Evolutionary conservation across 2,329 filamentous ascomycete genomes (phyloP), one percentile per base, ranked within the genome.

Genomic region (Fusarium denticulatum): DNA sequence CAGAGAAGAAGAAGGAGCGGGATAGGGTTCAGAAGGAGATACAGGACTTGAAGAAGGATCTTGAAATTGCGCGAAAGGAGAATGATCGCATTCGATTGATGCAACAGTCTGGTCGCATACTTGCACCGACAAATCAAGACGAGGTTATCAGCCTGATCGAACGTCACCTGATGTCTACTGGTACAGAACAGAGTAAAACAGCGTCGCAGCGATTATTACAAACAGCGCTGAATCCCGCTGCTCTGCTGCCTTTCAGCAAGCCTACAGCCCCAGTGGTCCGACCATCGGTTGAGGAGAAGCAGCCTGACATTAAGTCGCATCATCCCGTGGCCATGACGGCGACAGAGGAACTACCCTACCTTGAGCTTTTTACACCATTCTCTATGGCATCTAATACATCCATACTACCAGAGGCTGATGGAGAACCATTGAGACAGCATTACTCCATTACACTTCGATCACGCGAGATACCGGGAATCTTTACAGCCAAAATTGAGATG

Each of bases 311-410:
- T 68, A 82, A 80, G 57, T 93, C 92, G 3, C 93, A 95, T 77
- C 87, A 89, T 58, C 94, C 92, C 0, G 77, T 90, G 4, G 85
- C 86, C 3, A 85, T 95, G 82, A 86, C 88, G 2, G 86, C 92
- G 4, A 84, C 87, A 1, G 89, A 95, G 67, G 89, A 92, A 56
- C 82, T 93, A 6, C 90, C 92, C 0, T 94, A 92, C 72, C 85
- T 95, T 0, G 88, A 92, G 50, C 86, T 92, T 14, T 94, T 96
- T 76, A 93, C 90, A 1, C 89, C 92, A 0, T 86, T 96, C 20
- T 85, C 84, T 1, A 90, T 93, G 64, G 85, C 86, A 0, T 91
- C 90, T 0, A 86, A 82, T 1, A 83, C 90, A 20, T 81, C 84
- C 1, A 80, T 88, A 0, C 76, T 89, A 5, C 85, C 87, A 0